Evolutionary conservation across 108 stramenopile genomes (phyloP).

Genomic region (Conticribra guillardii): DNA sequence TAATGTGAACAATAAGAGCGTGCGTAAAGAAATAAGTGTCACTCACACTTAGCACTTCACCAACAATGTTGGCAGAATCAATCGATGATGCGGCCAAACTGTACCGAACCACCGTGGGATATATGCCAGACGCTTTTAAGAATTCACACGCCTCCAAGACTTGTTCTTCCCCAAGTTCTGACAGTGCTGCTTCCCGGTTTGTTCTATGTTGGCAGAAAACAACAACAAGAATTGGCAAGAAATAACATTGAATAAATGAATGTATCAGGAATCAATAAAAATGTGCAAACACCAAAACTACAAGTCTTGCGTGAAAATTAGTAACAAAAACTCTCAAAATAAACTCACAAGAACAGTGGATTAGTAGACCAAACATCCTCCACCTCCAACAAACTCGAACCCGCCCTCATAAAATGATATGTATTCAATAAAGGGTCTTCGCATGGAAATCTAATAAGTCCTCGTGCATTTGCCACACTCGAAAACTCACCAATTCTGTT

Average conservation of each 20-base stretch:
- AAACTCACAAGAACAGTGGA: slow-evolving; percentile 60
- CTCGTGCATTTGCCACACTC: slow-evolving; percentile 26
- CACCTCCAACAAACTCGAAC: slow-evolving; percentile 65
- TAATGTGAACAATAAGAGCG: not conserved
- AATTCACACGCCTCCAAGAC: slow-evolving; percentile 53
- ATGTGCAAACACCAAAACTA: no score
- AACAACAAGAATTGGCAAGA: no score
- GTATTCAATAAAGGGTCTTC: slow-evolving; percentile 51
- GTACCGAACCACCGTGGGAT: slow-evolving; percentile 69
- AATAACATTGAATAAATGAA: no score
- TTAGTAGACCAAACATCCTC: slow-evolving; percentile 80
- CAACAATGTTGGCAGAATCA: slow-evolving; percentile 71
- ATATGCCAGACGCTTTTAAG: slow-evolving; percentile 24
- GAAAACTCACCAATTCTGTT: no score
- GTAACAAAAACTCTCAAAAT: not conserved
- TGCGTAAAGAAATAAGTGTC: not conserved
- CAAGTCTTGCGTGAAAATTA: no score
- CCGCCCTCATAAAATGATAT: slow-evolving; percentile 75
- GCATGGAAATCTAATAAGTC: slow-evolving; percentile 64
- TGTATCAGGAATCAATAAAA: no score
- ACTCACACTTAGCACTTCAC: slow-evolving; percentile 45
- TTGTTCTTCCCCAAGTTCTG: slow-evolving; percentile 55
- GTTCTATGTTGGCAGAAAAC: no score
- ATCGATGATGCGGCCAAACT: slow-evolving; percentile 66
- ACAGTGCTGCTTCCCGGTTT: slow-evolving; percentile 77